Percentiles rank a stretch among this genome's conserved stretches.
phyloP scores from a whole-genome alignment of 192 early-diverging fungal genomes.

The Pilaira anomala region DNA sequence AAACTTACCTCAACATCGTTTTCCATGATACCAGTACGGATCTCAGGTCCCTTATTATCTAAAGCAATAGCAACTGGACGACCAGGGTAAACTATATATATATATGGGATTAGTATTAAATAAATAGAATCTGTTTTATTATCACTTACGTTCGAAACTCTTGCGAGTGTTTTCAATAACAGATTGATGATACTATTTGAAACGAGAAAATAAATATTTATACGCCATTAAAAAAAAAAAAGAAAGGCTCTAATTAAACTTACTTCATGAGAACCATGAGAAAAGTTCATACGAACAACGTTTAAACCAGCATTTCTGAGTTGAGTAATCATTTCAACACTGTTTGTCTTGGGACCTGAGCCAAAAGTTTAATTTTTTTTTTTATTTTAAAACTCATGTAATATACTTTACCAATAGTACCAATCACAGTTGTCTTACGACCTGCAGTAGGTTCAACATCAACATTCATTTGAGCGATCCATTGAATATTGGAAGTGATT shows the following conservation, averaged over 20 bases:
- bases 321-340: constrained; percentile 69
- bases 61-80: constrained; percentile 71
- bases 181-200: constrained; percentile 53
- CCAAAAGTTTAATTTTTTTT: too few species aligned
- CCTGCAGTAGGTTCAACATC: constrained; percentile 53
- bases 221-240: too few species aligned
- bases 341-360: constrained; percentile 71
- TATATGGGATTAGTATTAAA: not conserved
- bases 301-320: constrained; percentile 79
- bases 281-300: constrained; percentile 79
- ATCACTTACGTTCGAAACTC: constrained; percentile 42
- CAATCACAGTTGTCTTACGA: constrained; percentile 81
- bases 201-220: constrained; percentile 2
- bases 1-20: constrained; percentile 63
- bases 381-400: not conserved
- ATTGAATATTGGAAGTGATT: constrained; percentile 66
- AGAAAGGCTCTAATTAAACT: not conserved
- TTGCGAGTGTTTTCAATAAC: constrained; percentile 56
- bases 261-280: constrained; percentile 58
- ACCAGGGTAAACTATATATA: constrained; percentile 39
- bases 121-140: not conserved
- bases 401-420: constrained; percentile 59
- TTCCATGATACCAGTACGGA: constrained; percentile 80
- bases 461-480: constrained; percentile 66
- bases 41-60: constrained; percentile 87